Percentiles rank a stretch among this genome's conserved stretches.
Conservation (phyloP, 306 rosid genomes). For the Trifolium dubium region DNA sequence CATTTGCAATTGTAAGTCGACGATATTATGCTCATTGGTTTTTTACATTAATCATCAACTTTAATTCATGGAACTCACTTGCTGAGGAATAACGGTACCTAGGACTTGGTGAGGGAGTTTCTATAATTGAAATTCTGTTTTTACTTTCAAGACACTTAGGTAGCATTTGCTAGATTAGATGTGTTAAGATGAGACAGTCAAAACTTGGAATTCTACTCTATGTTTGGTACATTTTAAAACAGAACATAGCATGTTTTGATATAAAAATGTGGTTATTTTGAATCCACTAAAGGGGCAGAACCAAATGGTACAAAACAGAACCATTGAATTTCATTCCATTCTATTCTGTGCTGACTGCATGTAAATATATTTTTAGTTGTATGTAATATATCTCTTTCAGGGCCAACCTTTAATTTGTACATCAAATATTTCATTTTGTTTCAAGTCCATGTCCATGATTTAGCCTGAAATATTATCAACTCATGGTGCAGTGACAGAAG, state of each 20-base stretch:
- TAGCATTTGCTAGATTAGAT: neutral
- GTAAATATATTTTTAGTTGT: conserved; percentile 2
- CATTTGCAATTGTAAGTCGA: neutral
- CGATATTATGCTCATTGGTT: conserved; percentile 18
- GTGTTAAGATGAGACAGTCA: conserved; percentile 5
- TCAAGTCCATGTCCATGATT: conserved; percentile 26
- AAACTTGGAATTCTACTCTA: conserved; percentile 1
- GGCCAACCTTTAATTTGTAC: conserved; percentile 11
- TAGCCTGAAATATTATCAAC: conserved; percentile 32
- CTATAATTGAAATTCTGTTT: neutral
- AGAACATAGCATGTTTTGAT: neutral
- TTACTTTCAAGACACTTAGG: conserved; percentile 17
- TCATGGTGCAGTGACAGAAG: conserved; percentile 57
- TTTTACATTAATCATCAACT: conserved; percentile 26
- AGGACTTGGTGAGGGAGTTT: conserved; percentile 29
- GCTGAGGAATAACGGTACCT: conserved; percentile 23
- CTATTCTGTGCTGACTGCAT: neutral
- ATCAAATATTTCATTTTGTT: conserved; percentile 29
- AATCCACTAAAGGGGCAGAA: conserved; percentile 1
- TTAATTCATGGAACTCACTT: conserved; percentile 5
- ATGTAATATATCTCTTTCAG: conserved; percentile 17
- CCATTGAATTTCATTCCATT: neutral
- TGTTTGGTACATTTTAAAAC: conserved; percentile 8
- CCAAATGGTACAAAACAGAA: neutral
- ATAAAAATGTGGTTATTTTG: neutral